Evolutionary conservation across 305 asterid genomes (phyloP).

Genomic region (Rubia peregrina): DNA sequence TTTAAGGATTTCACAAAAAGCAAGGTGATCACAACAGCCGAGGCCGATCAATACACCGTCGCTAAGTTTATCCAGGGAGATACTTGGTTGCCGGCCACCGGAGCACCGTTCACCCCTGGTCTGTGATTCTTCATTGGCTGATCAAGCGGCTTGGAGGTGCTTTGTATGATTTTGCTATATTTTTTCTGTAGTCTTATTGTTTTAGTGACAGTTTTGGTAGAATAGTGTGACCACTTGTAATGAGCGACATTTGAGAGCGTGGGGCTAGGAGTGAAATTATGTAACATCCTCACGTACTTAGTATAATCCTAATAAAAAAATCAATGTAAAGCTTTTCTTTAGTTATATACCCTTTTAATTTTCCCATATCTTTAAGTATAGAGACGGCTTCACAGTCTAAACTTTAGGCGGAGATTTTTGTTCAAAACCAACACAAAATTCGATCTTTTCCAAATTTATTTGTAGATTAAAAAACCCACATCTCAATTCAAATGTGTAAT

Average conservation of each 20-base stretch:
- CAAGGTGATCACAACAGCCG: conserved; percentile 26
- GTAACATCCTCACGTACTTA: not conserved
- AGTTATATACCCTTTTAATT: not conserved
- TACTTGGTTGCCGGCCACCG: conserved; percentile 41
- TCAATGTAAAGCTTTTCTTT: not conserved
- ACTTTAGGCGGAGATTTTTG: too few relatives aligned
- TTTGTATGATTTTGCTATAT: not conserved
- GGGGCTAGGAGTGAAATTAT: too few relatives aligned
- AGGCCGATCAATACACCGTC: conserved; percentile 36
- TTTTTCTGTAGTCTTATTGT: not conserved
- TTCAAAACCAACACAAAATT: too few relatives aligned
- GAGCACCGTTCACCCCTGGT: conserved; percentile 37
- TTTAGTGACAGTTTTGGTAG: not conserved
- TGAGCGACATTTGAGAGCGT: not conserved
- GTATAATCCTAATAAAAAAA: not conserved
- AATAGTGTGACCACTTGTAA: not conserved
- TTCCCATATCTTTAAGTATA: not conserved
- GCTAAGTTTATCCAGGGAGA: conserved; percentile 30
- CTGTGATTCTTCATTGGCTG: not conserved
- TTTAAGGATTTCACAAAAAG: conserved; percentile 26
- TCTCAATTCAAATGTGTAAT: too few relatives aligned
- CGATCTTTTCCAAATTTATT: too few relatives aligned
- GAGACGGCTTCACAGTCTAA: too few relatives aligned
- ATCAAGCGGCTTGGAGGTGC: not conserved
- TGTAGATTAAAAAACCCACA: too few relatives aligned